phyloP scores from a whole-genome alignment of 768 basidiomycete species.

The Boletus insuetus region DNA sequence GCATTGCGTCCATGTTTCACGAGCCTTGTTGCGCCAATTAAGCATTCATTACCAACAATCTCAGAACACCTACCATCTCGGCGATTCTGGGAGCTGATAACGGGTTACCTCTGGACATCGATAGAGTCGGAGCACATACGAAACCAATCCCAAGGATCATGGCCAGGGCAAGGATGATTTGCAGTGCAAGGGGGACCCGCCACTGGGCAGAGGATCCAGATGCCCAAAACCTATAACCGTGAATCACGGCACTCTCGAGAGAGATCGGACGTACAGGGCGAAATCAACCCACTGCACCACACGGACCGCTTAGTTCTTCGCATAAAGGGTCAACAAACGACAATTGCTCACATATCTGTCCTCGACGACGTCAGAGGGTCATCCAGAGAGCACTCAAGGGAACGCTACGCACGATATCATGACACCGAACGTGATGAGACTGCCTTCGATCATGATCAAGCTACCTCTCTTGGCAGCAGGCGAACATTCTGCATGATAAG shows the following conservation, averaged over 20 bases:
- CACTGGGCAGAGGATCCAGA: constrained; percentile 53
- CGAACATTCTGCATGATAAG: constrained; percentile 67
- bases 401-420: constrained; percentile 51
- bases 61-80: constrained; percentile 43
- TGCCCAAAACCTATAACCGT: constrained; percentile 45
- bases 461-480: constrained; percentile 56
- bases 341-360: constrained; percentile 22
- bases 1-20: constrained; percentile 51
- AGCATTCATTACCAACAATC: background rate
- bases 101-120: background rate
- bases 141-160: constrained; percentile 47
- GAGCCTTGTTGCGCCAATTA: constrained; percentile 38
- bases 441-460: constrained; percentile 65
- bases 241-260: background rate
- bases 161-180: constrained; percentile 53
- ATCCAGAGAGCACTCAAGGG: background rate
- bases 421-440: constrained; percentile 60
- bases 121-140: constrained; percentile 33
- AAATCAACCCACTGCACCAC: constrained; percentile 57
- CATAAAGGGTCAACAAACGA: background rate
- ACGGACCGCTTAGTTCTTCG: constrained; percentile 1
- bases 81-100: constrained; percentile 54
- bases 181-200: constrained; percentile 61
- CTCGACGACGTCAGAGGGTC: background rate
- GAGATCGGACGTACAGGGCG: constrained; percentile 42